phyloP scores from a whole-genome alignment of 2,329 filamentous ascomycete species.

The Ophiostoma populinum region DNA sequence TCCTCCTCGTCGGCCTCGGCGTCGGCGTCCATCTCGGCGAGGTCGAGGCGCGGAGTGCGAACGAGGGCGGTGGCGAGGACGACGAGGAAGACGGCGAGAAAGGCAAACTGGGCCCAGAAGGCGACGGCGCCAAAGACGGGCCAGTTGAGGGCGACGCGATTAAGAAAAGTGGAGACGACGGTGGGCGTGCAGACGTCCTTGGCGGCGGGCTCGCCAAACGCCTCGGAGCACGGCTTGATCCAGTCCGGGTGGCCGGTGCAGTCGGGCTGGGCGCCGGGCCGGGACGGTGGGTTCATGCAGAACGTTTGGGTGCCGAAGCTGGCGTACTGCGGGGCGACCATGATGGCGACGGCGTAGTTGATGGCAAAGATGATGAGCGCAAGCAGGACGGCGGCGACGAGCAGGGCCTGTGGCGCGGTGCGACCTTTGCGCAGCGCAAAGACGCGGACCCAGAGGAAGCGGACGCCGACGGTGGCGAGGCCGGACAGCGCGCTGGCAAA shows the following conservation, averaged over 20 bases:
- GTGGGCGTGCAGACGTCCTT: constrained; percentile 76
- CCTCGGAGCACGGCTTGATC: constrained; percentile 69
- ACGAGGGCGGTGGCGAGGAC: constrained; percentile 67
- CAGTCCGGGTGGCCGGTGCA: constrained; percentile 55
- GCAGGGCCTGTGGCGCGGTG: constrained; percentile 78
- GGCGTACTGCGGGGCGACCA: constrained; percentile 90
- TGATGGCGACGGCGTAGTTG: constrained; percentile 83
- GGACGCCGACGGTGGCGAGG: constrained; percentile 73
- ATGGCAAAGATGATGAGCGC: constrained; percentile 78
- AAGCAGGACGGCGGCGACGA: constrained; percentile 80
- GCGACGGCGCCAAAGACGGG: constrained; percentile 84
- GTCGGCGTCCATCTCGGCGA: constrained; percentile 70
- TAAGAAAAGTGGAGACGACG: constrained; percentile 82
- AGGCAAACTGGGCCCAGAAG: constrained; percentile 93
- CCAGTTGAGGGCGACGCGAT: constrained; percentile 83
- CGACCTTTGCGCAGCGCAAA: constrained; percentile 82
- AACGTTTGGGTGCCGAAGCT: constrained; percentile 91
- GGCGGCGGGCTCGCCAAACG: constrained; percentile 51
- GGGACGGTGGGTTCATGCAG: constrained; percentile 53
- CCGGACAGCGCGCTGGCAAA: constrained; percentile 80
- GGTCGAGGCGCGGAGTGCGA: constrained; percentile 59
- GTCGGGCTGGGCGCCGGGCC: constrained; percentile 51
- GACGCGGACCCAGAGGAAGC: constrained; percentile 87
- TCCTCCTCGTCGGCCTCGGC: constrained; percentile 89
- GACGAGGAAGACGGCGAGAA: constrained; percentile 67